Base-by-base conservation (phyloP, 2,329 filamentous ascomycete species). In the Sclerotiophoma versabilis region DNA sequence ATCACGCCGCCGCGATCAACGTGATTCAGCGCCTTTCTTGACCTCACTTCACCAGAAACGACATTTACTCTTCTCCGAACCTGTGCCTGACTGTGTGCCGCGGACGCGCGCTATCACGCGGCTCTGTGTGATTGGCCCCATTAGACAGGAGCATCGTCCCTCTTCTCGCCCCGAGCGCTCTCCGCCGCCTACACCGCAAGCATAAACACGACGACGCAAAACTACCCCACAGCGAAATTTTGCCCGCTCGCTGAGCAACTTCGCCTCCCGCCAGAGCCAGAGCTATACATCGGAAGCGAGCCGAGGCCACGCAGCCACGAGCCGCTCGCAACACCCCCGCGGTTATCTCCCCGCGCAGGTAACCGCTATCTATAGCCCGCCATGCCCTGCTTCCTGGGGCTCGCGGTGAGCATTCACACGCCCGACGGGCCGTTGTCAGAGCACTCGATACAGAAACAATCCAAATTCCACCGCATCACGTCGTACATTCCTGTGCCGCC, bases 381-480 rank as follows among this genome's bases (percentile, higher is more conserved):
- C 50, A 90, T 90, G 95, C 95, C 95, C 81, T 98, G 93, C 86
- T 99, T 98, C 82, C 96, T 98, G 83, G 95, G 95, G 79, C 92
- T 99, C 79, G 93, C 95, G 70, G 93, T 98, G 75, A 96, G 91
- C 84, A 96, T 98, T 76, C 95, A 99, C 80, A 87, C 86, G 37
- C 84, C 92, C 65, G 82, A 85, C 65, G 86, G 86, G 37, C 93
- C 95, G 63, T 86, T 99, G 63, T 83, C 92, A 59, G 95, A 99
- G 79, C 89, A 96, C 80, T 93, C 93, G 69, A 90, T 98, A 67
- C 93, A 98, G 80, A 95, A 92, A 75, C 92, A 97, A 77, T 92
- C 91, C 54, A 89, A 92, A 68, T 84, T 92, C 60, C 93, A 91
- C 59, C 90, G 95, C 71, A 97, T 99, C 79, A 96, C 92, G 74